Evolutionary conservation across 2,329 filamentous ascomycete genomes (phyloP).

Genomic region (Endoconidiophora polonica): DNA sequence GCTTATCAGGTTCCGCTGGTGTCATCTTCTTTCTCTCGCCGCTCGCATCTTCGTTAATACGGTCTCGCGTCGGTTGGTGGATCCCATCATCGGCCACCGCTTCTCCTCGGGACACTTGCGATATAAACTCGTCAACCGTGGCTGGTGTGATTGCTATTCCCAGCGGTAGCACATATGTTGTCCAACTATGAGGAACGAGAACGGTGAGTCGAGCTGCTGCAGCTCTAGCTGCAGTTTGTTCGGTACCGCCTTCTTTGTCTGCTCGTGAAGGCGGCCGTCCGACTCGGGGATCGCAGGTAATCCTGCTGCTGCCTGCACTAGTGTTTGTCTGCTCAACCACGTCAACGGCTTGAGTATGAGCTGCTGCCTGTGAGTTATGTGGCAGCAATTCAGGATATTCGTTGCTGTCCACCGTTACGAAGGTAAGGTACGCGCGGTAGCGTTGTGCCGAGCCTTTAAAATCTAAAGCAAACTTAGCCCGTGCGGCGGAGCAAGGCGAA

Average conservation of each 20-base stretch:
- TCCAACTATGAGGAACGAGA: constrained; percentile 27
- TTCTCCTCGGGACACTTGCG: constrained; percentile 27
- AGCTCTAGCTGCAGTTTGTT: too few species aligned
- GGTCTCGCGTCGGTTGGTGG: too few species aligned
- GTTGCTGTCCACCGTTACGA: constrained; percentile 28
- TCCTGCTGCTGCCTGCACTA: too few species aligned
- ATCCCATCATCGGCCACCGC: constrained; percentile 18
- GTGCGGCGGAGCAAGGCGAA: background rate
- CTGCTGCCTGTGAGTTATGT: background rate
- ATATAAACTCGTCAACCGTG: constrained; percentile 26
- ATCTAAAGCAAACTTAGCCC: constrained; percentile 14
- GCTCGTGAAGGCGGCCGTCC: background rate
- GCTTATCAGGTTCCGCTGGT: too few species aligned
- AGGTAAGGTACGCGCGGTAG: constrained; percentile 30
- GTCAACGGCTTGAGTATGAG: background rate
- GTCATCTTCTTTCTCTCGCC: too few species aligned
- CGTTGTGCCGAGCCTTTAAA: constrained; percentile 27
- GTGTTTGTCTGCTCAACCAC: background rate
- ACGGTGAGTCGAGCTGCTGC: constrained; percentile 22
- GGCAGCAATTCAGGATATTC: constrained; percentile 24
- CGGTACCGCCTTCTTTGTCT: too few species aligned
- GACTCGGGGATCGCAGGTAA: too few species aligned
- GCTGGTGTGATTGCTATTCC: constrained; percentile 19
- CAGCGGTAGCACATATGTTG: constrained; percentile 25
- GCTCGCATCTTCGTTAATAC: too few species aligned